Base-by-base conservation (phyloP, 2,329 filamentous ascomycete species). In the Pseudocercospora pini-densiflorae region DNA sequence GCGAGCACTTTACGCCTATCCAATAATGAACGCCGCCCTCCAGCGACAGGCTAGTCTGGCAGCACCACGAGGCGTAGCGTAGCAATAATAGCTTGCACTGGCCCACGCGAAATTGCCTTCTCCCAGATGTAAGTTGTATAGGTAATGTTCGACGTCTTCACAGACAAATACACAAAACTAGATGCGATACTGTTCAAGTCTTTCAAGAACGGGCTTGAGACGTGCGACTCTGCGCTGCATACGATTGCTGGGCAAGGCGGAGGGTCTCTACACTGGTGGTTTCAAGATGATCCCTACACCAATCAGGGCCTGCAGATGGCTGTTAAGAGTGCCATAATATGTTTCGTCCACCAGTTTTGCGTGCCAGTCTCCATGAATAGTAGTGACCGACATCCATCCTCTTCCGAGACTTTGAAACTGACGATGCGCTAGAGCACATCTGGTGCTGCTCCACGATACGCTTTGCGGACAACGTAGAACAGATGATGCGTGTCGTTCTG, bases 11-110 rank as follows among this genome's bases (percentile, higher is more conserved):
- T 58, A 63, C 27, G 9, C 21, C 51, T 24, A 43, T 63, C 61
- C 61, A 63, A 63, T 58, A 63, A 63, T 58, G 21, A 63, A 16
- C 6, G 51, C 23, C 6, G 23, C 40, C 21, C 21, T n/a, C 8
- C 10, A 60, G 23, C 31, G 21, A 5, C 49, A 53, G 49, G n/a
- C n/a, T 7, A 12, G 1, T 36, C 5, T n/a, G 23, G 49, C 24
- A 24, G 49, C 57, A 43, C 40, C 40, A 31, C 36, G 33, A 21
- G 23, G 33, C n/a, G 36, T n/a, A 33, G 58, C 58, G 59, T 27
- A 31, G 27, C 27, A 29, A 54, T 19, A 54, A 54, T 29, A 54
- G 51, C 51, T 19, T 24, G 45, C 19, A 21, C n/a, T 47, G n/a
- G 45, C 21, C 21, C 45, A 47, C 19, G 23, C 45, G 45, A 49